A percentile compares a stretch with the other conserved stretches of the same genome.
These are phyloP conservation scores for Talaromyces proteolyticus DNA, from an alignment of 495 filamentous ascomycete genomes.

Conservation along the genomic window DNA sequence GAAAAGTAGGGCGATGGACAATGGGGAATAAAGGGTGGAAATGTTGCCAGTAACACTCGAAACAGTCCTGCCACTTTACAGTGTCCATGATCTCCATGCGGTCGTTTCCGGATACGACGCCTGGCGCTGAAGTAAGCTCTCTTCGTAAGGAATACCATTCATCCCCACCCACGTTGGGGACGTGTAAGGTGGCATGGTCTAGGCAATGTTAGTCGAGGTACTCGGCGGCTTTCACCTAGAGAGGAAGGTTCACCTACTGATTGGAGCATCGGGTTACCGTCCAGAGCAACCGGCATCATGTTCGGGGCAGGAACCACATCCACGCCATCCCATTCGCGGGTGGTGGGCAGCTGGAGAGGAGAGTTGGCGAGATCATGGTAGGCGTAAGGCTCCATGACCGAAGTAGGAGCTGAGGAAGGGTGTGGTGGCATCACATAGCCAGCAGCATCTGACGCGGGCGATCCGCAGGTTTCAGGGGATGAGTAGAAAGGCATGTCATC, in stretches of 20 bases:
- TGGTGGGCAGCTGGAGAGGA: constrained; percentile 28
- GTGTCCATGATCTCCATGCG: constrained; percentile 25
- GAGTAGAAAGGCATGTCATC: constrained; percentile 40
- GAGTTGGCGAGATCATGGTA: constrained; percentile 31
- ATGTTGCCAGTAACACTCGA: constrained; percentile 33
- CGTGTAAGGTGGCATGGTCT: constrained; percentile 35
- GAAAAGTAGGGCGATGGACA: constrained; percentile 30
- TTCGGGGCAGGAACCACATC: constrained; percentile 22
- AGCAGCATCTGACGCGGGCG: constrained; percentile 33
- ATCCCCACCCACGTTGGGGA: constrained; percentile 34
- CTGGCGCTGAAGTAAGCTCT: constrained; percentile 22
- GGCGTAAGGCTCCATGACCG: constrained; percentile 29
- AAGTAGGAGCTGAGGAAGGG: constrained; percentile 27
- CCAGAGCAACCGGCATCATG: constrained; percentile 28
- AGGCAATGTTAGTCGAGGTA: background rate
- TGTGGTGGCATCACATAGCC: constrained; percentile 28
- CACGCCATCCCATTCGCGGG: constrained; percentile 29
- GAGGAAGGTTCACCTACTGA: constrained; percentile 18
- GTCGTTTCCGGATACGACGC: constrained; percentile 21
- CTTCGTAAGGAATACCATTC: constrained; percentile 34
- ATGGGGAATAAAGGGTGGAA: constrained; percentile 35
- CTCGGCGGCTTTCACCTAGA: background rate
- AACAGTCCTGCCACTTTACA: constrained; percentile 28
- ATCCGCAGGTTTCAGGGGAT: constrained; percentile 37
- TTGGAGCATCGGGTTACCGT: constrained; percentile 26